Evolutionary conservation across 2,329 filamentous ascomycete genomes (phyloP).

Genomic region (Dactylonectria estremocensis): DNA sequence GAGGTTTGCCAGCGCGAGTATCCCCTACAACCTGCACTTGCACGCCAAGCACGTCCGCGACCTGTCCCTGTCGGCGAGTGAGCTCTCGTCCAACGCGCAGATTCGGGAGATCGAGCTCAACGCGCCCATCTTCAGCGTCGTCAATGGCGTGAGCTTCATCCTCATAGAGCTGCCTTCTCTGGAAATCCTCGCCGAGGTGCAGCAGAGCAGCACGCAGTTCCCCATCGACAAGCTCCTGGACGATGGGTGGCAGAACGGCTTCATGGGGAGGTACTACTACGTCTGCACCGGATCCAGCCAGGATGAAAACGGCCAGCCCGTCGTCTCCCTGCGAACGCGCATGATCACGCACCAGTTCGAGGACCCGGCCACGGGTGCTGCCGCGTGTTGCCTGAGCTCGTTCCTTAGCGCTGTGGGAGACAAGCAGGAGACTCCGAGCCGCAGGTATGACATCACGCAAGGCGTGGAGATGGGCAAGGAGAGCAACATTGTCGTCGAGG

Average conservation of each 20-base stretch:
- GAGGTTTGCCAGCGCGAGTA: constrained; percentile 70
- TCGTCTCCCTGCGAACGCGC: constrained; percentile 66
- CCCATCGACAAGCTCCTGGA: constrained; percentile 59
- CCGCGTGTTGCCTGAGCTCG: constrained; percentile 69
- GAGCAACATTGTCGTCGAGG: constrained; percentile 67
- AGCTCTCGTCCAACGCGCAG: constrained; percentile 48
- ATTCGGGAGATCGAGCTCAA: constrained; percentile 56
- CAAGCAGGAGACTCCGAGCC: constrained; percentile 48
- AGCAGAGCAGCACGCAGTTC: constrained; percentile 53
- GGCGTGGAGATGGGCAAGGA: constrained; percentile 78
- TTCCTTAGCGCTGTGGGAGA: constrained; percentile 66
- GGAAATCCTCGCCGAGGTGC: constrained; percentile 66
- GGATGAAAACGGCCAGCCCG: constrained; percentile 46
- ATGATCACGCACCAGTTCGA: constrained; percentile 70
- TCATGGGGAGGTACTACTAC: constrained; percentile 73
- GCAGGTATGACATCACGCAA: constrained; percentile 70
- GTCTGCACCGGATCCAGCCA: constrained; percentile 57
- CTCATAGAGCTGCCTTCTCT: constrained; percentile 74
- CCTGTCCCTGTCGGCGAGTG: constrained; percentile 44
- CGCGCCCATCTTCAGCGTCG: constrained; percentile 73
- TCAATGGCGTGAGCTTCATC: constrained; percentile 82
- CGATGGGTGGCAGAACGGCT: constrained; percentile 67
- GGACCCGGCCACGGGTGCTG: constrained; percentile 76
- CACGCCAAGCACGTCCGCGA: constrained; percentile 64
- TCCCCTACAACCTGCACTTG: constrained; percentile 78